phyloP scores from a whole-genome alignment of 2,329 filamentous ascomycete species.

The Domatiomyces catenatus region DNA sequence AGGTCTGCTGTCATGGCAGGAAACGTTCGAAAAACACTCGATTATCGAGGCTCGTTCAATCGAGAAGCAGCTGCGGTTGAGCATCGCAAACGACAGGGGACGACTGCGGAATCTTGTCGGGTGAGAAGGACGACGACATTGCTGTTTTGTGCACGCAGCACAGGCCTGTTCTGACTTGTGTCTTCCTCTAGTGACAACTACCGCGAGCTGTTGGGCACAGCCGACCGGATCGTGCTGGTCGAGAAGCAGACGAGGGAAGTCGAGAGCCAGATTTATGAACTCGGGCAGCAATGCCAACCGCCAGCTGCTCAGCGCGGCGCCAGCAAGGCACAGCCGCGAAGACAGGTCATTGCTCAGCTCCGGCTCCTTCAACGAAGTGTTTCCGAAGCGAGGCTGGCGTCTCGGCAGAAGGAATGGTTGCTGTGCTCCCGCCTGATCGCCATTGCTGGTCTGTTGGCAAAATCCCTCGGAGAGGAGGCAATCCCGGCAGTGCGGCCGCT shows the following conservation, averaged over 20 bases:
- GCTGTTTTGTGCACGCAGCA: too few species aligned
- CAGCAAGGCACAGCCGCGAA: slow-evolving; percentile 1
- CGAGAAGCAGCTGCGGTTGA: slow-evolving; percentile 48
- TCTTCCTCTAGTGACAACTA: slow-evolving; percentile 45
- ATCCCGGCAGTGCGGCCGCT: slow-evolving; percentile 42
- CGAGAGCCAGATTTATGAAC: slow-evolving; percentile 53
- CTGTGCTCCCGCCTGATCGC: slow-evolving; percentile 52
- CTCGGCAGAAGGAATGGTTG: slow-evolving; percentile 35
- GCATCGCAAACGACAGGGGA: slow-evolving; percentile 48
- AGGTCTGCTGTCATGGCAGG: slow-evolving; percentile 37
- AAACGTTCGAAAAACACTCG: slow-evolving; percentile 48
- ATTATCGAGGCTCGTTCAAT: slow-evolving; percentile 47
- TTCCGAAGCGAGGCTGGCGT: slow-evolving; percentile 35
- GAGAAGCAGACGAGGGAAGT: slow-evolving; percentile 59
- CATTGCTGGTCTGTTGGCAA: slow-evolving; percentile 58
- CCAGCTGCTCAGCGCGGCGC: slow-evolving; percentile 3
- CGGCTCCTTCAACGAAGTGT: slow-evolving; percentile 43
- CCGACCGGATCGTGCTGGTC: slow-evolving; percentile 88
- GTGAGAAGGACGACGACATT: too few species aligned
- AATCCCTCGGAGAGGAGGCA: slow-evolving; percentile 46
- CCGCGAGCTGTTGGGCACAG: slow-evolving; percentile 77
- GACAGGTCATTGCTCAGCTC: slow-evolving; percentile 32
- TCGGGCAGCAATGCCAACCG: slow-evolving; percentile 66
- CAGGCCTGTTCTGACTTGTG: slow-evolving; percentile 2
- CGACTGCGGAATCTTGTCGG: slow-evolving; percentile 52